Conservation (phyloP, 2,329 filamentous ascomycete genomes). For the Penicillium decumbens region DNA sequence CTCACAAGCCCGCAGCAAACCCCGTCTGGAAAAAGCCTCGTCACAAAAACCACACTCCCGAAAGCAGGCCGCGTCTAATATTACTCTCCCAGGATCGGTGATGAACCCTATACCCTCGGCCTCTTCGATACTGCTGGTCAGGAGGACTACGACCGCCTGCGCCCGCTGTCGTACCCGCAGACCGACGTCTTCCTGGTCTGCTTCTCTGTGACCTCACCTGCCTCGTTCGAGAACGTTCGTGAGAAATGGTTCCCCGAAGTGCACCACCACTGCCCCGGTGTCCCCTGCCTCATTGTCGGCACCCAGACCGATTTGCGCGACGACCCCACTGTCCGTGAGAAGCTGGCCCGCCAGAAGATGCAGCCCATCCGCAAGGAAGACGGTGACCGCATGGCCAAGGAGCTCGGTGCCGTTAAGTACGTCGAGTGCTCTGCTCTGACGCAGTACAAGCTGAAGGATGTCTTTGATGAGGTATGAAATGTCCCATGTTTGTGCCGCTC, state of each 20-base stretch:
- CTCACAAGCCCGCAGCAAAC: not conserved
- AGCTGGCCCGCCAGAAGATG: constrained; percentile 96
- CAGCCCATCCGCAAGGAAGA: constrained; percentile 84
- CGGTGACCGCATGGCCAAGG: constrained; percentile 93
- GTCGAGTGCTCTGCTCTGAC: constrained; percentile 97
- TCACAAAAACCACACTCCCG: not conserved
- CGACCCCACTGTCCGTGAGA: constrained; percentile 79
- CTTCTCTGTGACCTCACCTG: constrained; percentile 95
- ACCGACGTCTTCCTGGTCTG: constrained; percentile 98
- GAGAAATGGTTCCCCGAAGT: constrained; percentile 99
- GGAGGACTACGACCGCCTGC: constrained; percentile 97
- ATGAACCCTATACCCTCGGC: constrained; percentile 95
- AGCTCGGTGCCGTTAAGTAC: constrained; percentile 96
- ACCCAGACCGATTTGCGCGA: constrained; percentile 96
- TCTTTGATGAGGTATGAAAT: constrained; percentile 83
- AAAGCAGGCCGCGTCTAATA: not conserved
- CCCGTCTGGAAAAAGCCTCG: not conserved
- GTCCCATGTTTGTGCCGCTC: not conserved
- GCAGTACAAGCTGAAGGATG: constrained; percentile 97
- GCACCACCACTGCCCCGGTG: constrained; percentile 95
- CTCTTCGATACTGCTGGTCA: constrained; percentile 98
- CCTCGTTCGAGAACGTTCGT: constrained; percentile 97
- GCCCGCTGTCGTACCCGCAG: constrained; percentile 94
- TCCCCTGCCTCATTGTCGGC: constrained; percentile 95
- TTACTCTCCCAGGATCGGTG: constrained; percentile 71